A percentile compares a stretch with the other conserved stretches of the same genome.
phyloP scores from a whole-genome alignment of 1,284 basidiomycete species.

The Erythrobasidium hasegawianum region DNA sequence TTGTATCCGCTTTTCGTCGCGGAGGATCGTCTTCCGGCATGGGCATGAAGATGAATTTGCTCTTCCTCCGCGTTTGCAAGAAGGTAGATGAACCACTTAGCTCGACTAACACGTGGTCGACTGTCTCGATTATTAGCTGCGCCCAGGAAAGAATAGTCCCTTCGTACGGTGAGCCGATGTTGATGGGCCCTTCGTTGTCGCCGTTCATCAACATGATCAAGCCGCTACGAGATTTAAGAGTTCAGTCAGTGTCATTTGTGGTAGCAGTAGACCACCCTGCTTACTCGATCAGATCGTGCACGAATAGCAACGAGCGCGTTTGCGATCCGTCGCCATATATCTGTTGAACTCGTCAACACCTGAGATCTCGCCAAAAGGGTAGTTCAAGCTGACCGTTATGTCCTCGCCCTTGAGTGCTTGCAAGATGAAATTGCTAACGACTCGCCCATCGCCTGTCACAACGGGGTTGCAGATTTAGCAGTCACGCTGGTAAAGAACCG shows the following conservation, averaged over 20 bases:
- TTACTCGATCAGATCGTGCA: conserved; percentile 55
- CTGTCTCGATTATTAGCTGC: conserved; percentile 44
- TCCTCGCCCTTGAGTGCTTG: conserved; percentile 92
- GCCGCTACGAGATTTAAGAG: conserved; percentile 39
- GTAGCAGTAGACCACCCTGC: not conserved
- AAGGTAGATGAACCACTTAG: conserved; percentile 52
- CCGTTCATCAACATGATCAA: conserved; percentile 91
- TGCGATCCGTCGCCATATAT: conserved; percentile 92
- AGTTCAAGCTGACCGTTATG: conserved; percentile 63
- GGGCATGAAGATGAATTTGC: conserved; percentile 45
- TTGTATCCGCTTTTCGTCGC: conserved; percentile 85
- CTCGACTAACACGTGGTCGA: conserved; percentile 37
- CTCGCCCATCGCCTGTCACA: conserved; percentile 74
- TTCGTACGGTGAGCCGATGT: conserved; percentile 90
- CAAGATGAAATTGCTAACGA: conserved; percentile 97
- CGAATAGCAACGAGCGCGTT: conserved; percentile 66
- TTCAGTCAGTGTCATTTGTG: not conserved
- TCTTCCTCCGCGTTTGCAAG: conserved; percentile 9
- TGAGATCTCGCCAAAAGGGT: not conserved
- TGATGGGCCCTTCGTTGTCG: conserved; percentile 81
- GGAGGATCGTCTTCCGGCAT: conserved; percentile 77
- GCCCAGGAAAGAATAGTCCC: conserved; percentile 68
- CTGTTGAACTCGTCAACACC: conserved; percentile 9
- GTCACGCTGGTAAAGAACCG: conserved; percentile 42
- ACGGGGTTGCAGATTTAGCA: too few relatives aligned